phyloP scores from a whole-genome alignment of 495 filamentous ascomycete genomes.

The Xylaria bambusicola region DNA sequence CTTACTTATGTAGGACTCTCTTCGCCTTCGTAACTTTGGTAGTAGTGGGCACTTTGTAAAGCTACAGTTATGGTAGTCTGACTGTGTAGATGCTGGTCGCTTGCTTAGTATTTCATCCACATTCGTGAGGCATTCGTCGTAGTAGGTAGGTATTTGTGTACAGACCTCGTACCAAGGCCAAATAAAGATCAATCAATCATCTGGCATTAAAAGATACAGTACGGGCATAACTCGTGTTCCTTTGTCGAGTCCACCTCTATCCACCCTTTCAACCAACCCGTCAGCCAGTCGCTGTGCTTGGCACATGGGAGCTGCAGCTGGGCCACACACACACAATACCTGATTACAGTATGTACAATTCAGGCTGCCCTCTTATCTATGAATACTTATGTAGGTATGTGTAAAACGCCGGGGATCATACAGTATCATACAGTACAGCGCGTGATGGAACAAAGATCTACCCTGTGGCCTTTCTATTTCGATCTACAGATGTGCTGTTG shows the following conservation, averaged over 20 bases:
- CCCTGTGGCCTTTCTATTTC: too few relatives aligned
- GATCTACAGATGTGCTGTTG: too few relatives aligned
- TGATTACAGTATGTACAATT: background rate
- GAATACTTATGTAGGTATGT: too few relatives aligned
- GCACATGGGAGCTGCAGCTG: conserved; percentile 8
- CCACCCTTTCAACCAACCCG: background rate
- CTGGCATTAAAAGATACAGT: conserved; percentile 5
- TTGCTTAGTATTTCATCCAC: too few relatives aligned
- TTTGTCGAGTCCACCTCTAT: conserved; percentile 9
- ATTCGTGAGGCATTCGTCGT: too few relatives aligned
- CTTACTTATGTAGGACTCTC: too few relatives aligned
- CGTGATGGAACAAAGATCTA: too few relatives aligned
- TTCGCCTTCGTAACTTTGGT: too few relatives aligned
- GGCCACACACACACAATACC: background rate
- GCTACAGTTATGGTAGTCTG: too few relatives aligned
- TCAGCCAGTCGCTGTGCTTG: conserved; percentile 4
- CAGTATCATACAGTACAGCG: background rate
- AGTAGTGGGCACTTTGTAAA: too few relatives aligned
- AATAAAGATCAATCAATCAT: conserved; percentile 19
- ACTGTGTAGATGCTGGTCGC: background rate
- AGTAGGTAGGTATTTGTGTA: background rate
- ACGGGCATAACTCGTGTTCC: conserved; percentile 10
- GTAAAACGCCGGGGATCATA: background rate
- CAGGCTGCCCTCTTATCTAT: too few relatives aligned
- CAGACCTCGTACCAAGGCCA: background rate